Evolutionary conservation across 371 early-diverging fungal species (phyloP), one percentile per base, ranked within the genome.

Genomic region (Paraphysoderma sedebokerense): DNA sequence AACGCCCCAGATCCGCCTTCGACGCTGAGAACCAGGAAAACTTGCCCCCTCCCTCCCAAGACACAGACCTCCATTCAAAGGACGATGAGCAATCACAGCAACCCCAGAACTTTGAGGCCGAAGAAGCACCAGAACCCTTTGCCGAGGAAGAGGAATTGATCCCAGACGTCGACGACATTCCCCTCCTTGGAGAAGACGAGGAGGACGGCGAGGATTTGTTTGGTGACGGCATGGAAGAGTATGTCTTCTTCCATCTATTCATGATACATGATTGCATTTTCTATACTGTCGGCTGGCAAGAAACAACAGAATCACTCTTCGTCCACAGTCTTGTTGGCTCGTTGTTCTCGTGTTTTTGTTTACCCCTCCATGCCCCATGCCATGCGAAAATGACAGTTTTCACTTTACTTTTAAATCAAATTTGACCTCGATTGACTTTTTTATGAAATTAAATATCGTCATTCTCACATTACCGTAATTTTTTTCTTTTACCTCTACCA

Each of bases 171-270:
- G n/a, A 22, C 2, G 46, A 46, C 13, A 23, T 22, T 13, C 15
- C 15, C 15, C 6, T 9, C 24, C 5, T 8, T 9, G 61, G 59
- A 19, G 67, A 61, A 26, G 71, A 65, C 29, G 67, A 67, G 11
- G 80, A 82, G n/a, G 85, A 79, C 35, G 77, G 81, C 33, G 88
- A 85, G 26, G 87, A 87, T 68, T 65, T 90, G 37, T 86, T 85
- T 63, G 86, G 81, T 19, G 67, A 75, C 15, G 74, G 66, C 32
- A 79, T 87, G 73, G 85, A 82, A 57, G 33, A 44, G 63, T 61
- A 34, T 20, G 31, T 33, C 3, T n/a, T 17, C 22, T 35, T 9
- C 12, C 26, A 0, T 4, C 13, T 8, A 3, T 28, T 34, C 5
- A 15, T 33, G 13, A 22, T 27, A 26, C 65, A 67, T 76, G 69